Percentiles rank a stretch among this genome's conserved stretches.
Conservation (phyloP, 75 land plant genomes). For the Pinus albicaulis region DNA sequence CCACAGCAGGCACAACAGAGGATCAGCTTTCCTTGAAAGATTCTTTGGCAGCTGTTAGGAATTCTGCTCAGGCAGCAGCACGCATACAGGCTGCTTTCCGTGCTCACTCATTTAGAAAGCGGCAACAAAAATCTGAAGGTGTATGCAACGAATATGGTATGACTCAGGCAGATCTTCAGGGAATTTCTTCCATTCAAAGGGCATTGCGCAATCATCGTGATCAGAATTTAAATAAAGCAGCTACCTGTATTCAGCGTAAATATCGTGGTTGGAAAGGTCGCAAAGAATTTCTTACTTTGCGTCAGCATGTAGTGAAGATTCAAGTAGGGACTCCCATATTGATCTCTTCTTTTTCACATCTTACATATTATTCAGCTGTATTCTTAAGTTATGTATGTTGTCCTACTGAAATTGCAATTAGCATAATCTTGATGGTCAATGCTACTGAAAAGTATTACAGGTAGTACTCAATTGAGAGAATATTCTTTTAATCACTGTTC, state of each 20-base stretch:
- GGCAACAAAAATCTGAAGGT: slow-evolving; percentile 28
- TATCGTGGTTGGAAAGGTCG: slow-evolving; percentile 88
- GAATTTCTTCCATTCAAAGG: slow-evolving; percentile 45
- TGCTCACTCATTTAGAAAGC: slow-evolving; percentile 79
- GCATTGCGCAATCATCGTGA: slow-evolving; percentile 32
- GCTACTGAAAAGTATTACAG: background rate
- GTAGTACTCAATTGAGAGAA: no score
- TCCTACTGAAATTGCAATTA: background rate
- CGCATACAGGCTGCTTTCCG: slow-evolving; percentile 91
- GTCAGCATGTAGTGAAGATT: slow-evolving; percentile 84
- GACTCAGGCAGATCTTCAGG: slow-evolving; percentile 45
- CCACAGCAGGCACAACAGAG: slow-evolving; percentile 25
- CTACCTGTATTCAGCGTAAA: slow-evolving; percentile 88
- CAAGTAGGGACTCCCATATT: slow-evolving; percentile 44
- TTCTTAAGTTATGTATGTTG: background rate
- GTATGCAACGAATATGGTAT: slow-evolving; percentile 64
- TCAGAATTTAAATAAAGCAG: slow-evolving; percentile 61
- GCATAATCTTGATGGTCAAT: background rate
- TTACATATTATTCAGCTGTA: background rate
- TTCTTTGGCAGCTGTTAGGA: slow-evolving; percentile 80
- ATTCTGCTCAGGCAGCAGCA: slow-evolving; percentile 92
- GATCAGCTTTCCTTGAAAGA: slow-evolving; percentile 64
- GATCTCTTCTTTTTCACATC: background rate
- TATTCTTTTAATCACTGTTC: no score
- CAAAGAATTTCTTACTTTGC: slow-evolving; percentile 64